Conservation (phyloP, 495 filamentous ascomycete species). For the Aspergillus coremiiformis region DNA sequence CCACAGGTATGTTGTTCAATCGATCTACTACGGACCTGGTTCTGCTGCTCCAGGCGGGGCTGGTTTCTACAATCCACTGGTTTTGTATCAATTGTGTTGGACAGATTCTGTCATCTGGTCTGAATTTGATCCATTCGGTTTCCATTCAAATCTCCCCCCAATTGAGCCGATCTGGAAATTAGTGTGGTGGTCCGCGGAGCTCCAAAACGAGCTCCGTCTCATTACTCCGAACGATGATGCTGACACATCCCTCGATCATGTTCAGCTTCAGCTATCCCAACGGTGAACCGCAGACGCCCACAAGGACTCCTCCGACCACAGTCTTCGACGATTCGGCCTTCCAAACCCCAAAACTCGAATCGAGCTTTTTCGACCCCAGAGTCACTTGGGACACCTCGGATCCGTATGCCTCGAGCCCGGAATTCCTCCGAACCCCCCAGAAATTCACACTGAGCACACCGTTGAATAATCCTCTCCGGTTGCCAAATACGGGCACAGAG, state of each 20-base stretch:
- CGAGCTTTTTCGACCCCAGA: constrained; percentile 44
- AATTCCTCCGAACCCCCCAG: constrained; percentile 46
- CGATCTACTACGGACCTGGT: not conserved
- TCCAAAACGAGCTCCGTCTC: constrained; percentile 7
- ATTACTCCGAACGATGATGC: constrained; percentile 20
- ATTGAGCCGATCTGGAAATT: not conserved
- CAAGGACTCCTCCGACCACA: constrained; percentile 61
- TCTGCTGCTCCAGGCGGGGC: constrained; percentile 21
- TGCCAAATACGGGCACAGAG: constrained; percentile 16
- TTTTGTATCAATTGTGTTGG: not conserved
- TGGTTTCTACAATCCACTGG: not conserved
- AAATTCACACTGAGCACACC: constrained; percentile 31
- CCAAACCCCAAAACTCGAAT: constrained; percentile 58
- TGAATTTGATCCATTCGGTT: constrained; percentile 3
- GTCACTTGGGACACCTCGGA: constrained; percentile 48
- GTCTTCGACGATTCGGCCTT: constrained; percentile 56
- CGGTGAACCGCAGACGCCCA: constrained; percentile 71
- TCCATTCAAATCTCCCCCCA: not conserved
- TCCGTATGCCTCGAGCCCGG: constrained; percentile 48
- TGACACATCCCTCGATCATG: constrained; percentile 30
- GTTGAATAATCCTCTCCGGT: constrained; percentile 19
- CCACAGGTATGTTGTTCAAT: constrained; percentile 54
- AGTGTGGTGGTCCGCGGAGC: constrained; percentile 3
- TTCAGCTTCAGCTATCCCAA: constrained; percentile 70
- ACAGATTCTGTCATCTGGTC: not conserved